Percentiles rank a stretch among this genome's conserved stretches.
These are phyloP conservation scores for Ogataea neopini DNA, from an alignment of 805 yeast genomes.

Conservation along the genomic window DNA sequence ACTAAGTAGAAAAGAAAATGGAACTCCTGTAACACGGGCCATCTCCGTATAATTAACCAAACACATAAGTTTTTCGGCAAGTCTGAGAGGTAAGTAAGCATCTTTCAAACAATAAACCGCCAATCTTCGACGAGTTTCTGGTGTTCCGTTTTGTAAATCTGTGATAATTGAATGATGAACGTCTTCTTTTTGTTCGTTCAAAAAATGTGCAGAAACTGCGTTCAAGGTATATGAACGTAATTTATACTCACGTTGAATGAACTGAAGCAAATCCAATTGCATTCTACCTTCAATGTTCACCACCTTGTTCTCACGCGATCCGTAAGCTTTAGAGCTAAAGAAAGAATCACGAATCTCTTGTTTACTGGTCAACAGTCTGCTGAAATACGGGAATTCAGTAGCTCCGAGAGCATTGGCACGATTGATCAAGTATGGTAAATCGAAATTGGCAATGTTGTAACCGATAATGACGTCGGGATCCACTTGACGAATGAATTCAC, in stretches of 20 bases:
- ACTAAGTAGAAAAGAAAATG: conserved; percentile 81
- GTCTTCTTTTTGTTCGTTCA: conserved; percentile 96
- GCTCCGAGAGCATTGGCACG: conserved; percentile 77
- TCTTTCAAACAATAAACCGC: conserved; percentile 98
- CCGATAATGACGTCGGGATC: conserved; percentile 98
- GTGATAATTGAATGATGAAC: conserved; percentile 97
- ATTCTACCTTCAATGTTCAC: conserved; percentile 94
- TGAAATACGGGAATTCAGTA: conserved; percentile 77
- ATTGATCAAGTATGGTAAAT: conserved; percentile 87
- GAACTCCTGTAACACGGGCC: conserved; percentile 99
- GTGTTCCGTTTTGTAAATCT: conserved; percentile 86
- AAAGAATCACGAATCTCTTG: conserved; percentile 81
- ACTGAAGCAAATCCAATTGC: conserved; percentile 91
- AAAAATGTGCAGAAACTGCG: conserved; percentile 90
- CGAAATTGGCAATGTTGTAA: conserved; percentile 92
- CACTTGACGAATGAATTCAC: conserved; percentile 74
- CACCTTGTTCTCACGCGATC: conserved; percentile 89
- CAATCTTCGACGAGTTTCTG: conserved; percentile 89
- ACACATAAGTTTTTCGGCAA: conserved; percentile 93
- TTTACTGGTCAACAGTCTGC: conserved; percentile 64
- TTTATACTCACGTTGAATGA: conserved; percentile 92
- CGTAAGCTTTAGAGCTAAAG: conserved; percentile 94
- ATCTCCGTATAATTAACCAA: conserved; percentile 95
- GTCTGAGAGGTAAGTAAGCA: conserved; percentile 86
- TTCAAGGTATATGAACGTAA: conserved; percentile 92